Percentiles rank a stretch among this genome's conserved stretches.
phyloP scores from a whole-genome alignment of 495 filamentous ascomycete species.

The Aspergillus nidulans region DNA sequence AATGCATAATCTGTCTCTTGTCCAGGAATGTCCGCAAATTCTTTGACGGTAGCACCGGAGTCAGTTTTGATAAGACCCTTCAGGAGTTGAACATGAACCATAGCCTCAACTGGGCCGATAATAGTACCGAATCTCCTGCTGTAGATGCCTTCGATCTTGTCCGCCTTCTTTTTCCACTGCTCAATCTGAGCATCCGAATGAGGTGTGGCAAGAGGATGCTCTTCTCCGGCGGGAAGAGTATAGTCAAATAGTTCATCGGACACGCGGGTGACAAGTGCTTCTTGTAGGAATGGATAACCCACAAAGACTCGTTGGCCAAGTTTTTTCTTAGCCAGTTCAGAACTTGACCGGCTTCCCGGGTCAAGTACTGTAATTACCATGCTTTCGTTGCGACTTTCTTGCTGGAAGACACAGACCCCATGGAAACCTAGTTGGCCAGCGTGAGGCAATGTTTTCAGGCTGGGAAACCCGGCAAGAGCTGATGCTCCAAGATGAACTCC shows the following conservation, averaged over 20 bases:
- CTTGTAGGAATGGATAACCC: slow-evolving; percentile 93
- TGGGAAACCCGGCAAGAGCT: slow-evolving; percentile 90
- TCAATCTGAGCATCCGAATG: slow-evolving; percentile 77
- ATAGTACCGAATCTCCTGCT: slow-evolving; percentile 86
- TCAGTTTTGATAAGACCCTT: slow-evolving; percentile 89
- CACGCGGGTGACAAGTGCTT: slow-evolving; percentile 82
- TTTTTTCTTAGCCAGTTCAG: slow-evolving; percentile 68
- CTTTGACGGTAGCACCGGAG: slow-evolving; percentile 85
- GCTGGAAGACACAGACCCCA: slow-evolving; percentile 93
- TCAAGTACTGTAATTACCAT: slow-evolving; percentile 85
- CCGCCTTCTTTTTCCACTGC: slow-evolving; percentile 77
- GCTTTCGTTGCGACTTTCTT: slow-evolving; percentile 93
- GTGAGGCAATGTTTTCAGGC: slow-evolving; percentile 76
- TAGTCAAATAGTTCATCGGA: slow-evolving; percentile 96
- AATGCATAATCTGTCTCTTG: slow-evolving; percentile 89
- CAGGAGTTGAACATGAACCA: slow-evolving; percentile 88
- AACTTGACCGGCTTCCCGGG: slow-evolving; percentile 62
- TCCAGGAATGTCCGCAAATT: slow-evolving; percentile 84
- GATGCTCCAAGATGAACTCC: slow-evolving; percentile 76
- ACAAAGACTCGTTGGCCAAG: slow-evolving; percentile 84
- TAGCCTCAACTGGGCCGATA: slow-evolving; percentile 79
- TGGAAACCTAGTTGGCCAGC: slow-evolving; percentile 79
- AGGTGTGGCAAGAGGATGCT: slow-evolving; percentile 58
- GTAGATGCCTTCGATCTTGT: slow-evolving; percentile 77
- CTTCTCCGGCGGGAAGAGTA: slow-evolving; percentile 56